A percentile compares a stretch with the other conserved stretches of the same genome.
Conservation (phyloP, 2,329 filamentous ascomycete species). For the Lithohypha guttulata region DNA sequence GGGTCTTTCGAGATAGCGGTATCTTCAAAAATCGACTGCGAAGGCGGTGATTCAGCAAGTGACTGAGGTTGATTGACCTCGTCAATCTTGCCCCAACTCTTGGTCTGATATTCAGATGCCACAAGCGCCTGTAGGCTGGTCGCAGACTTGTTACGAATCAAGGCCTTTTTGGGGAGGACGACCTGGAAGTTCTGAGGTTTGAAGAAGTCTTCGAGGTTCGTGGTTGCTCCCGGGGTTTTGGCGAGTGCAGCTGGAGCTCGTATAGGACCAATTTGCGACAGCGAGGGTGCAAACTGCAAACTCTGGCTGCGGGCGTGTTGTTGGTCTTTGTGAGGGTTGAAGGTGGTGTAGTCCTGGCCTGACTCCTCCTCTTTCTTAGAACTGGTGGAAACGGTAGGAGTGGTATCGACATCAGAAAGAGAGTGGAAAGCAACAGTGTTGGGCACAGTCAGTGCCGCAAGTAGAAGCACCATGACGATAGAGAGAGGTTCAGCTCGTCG, state of each 20-base stretch:
- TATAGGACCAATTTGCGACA: neutral
- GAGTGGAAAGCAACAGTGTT: neutral
- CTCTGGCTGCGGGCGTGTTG: neutral
- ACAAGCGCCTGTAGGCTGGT: slow-evolving; percentile 23
- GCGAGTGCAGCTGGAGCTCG: slow-evolving; percentile 6
- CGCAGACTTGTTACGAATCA: slow-evolving; percentile 22
- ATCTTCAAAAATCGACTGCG: slow-evolving; percentile 64
- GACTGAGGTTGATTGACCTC: slow-evolving; percentile 69
- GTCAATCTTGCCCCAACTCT: slow-evolving; percentile 59
- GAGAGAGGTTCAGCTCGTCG: neutral
- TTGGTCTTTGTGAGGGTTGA: neutral
- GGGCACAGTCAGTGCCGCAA: neutral
- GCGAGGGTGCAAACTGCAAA: neutral
- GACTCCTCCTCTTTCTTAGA: neutral
- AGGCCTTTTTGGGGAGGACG: slow-evolving; percentile 7
- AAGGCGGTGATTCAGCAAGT: slow-evolving; percentile 61
- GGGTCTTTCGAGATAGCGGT: slow-evolving; percentile 23
- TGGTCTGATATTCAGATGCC: slow-evolving; percentile 58
- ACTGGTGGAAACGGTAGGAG: neutral
- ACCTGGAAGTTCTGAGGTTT: slow-evolving; percentile 11
- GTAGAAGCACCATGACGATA: neutral
- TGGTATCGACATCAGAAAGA: neutral
- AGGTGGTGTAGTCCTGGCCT: neutral
- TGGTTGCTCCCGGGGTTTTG: slow-evolving; percentile 32
- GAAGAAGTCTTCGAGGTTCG: slow-evolving; percentile 34